These are phyloP conservation scores for Cicer arietinum DNA, from an alignment of 306 rosid genomes.

Conservation along the genomic window DNA sequence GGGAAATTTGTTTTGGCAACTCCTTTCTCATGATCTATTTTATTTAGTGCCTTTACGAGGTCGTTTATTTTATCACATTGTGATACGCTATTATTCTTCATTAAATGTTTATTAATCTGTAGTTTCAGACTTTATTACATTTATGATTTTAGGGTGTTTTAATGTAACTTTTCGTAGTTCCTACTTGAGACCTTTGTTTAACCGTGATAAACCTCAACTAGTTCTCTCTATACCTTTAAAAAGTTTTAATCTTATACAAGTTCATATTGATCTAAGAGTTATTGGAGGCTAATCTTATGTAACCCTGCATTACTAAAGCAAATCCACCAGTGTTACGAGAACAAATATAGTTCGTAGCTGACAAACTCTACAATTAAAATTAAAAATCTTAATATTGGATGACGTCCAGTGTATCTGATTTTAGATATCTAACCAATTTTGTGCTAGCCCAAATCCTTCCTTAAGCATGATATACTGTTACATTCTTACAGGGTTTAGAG, in stretches of 20 bases:
- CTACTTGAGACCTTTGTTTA: slow-evolving; percentile 2
- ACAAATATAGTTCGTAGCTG: background rate
- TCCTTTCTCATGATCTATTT: slow-evolving; percentile 16
- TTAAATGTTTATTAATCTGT: slow-evolving; percentile 37
- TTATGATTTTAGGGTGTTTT: slow-evolving; percentile 26
- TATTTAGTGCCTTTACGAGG: slow-evolving; percentile 2
- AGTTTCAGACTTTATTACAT: slow-evolving; percentile 34
- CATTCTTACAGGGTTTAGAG: too few relatives aligned
- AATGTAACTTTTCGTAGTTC: slow-evolving; percentile 7
- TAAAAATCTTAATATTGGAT: too few relatives aligned
- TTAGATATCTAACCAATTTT: too few relatives aligned
- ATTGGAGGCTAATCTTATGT: background rate
- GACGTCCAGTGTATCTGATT: too few relatives aligned
- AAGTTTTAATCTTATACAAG: background rate
- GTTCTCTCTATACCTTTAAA: background rate
- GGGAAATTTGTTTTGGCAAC: background rate
- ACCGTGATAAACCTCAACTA: background rate
- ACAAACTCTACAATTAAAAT: too few relatives aligned
- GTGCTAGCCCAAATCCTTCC: too few relatives aligned
- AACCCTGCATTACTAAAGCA: background rate
- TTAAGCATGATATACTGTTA: too few relatives aligned
- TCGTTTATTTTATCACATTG: slow-evolving; percentile 26
- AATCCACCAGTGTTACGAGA: background rate
- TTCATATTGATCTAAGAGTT: background rate
- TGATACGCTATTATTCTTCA: slow-evolving; percentile 33